Conservation (phyloP, 2,329 filamentous ascomycete species). For the Laburnicola sp. region DNA sequence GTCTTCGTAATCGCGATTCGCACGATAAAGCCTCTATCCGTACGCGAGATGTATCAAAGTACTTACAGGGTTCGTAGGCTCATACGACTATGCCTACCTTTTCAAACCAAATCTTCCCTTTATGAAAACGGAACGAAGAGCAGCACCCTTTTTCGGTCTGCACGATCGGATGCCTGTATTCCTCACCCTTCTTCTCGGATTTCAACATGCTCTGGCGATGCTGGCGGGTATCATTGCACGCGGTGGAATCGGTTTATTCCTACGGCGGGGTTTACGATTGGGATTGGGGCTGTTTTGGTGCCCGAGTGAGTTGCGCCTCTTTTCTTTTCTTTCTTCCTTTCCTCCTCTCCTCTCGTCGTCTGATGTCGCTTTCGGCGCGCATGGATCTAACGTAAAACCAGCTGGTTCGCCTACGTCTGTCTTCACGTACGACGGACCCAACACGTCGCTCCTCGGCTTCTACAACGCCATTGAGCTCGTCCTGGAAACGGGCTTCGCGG, state of each 20-base stretch:
- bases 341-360: neutral
- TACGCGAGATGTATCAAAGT: slow-evolving; percentile 15
- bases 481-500: slow-evolving; percentile 63
- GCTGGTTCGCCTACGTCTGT: slow-evolving; percentile 71
- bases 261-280: slow-evolving; percentile 72
- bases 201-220: slow-evolving; percentile 81
- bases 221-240: slow-evolving; percentile 72
- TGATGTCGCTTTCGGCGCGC: neutral
- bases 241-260: slow-evolving; percentile 81
- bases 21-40: slow-evolving; percentile 22
- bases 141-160: slow-evolving; percentile 83
- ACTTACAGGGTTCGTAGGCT: slow-evolving; percentile 66
- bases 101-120: slow-evolving; percentile 84
- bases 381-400: slow-evolving; percentile 44
- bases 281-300: slow-evolving; percentile 60
- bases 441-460: slow-evolving; percentile 70
- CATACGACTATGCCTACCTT: slow-evolving; percentile 88
- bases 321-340: neutral
- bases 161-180: slow-evolving; percentile 77
- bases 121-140: slow-evolving; percentile 62
- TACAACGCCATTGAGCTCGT: slow-evolving; percentile 64
- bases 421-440: slow-evolving; percentile 71
- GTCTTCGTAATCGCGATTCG: neutral
- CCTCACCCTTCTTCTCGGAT: slow-evolving; percentile 71
- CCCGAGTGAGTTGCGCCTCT: slow-evolving; percentile 45